Evolutionary conservation across 2,329 filamentous ascomycete species (phyloP), one percentile per base, ranked within the genome.

Genomic region (Pseudogymnoascus sp.): DNA sequence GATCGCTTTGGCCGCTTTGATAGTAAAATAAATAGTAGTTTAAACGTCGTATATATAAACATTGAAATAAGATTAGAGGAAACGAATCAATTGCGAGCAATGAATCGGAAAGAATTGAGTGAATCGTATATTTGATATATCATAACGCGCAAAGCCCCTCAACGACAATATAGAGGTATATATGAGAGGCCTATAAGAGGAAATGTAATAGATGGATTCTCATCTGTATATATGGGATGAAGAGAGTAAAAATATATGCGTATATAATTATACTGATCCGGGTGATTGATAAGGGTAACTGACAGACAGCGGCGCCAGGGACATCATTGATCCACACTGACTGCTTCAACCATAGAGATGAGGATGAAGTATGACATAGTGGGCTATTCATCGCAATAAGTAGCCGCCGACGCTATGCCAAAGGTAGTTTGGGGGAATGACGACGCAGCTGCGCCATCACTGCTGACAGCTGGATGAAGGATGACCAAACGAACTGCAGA

Each of bases 331-430:
- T 45, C 39, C 39, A 13, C 15, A 2, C 12, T n/a, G 19, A n/a
- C 6, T 12, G 39, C 12, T 3, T 45, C 39, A 26, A 45, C 12
- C 38, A 28, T 13, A 48, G n/a, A 18, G 8, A 10, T n/a, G 41
- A 28, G 13, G 41, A 15, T n/a, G n/a, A n/a, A n/a, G n/a, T 45
- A 48, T 48, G 41, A 48, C 41, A 48, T 52, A 52, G 41, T 30
- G 41, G 41, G n/a, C 8, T 52, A 5, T 52, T 52, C 10, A 9
- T 5, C 41, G 30, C 41, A 52, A 12, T 52, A 48, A 48, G 30
- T 52, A 52, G 41, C 30, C 23, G 41, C 23, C 41, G 9, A 23
- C 41, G 23, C 41, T 23, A 52, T 52, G 18, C 41, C 41, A 52
- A 23, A 52, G 30, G n/a, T n/a, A 52, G 41, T 52, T 52, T 52